Base-by-base conservation (phyloP, 306 rosid species). In the Glycine tomentella region DNA sequence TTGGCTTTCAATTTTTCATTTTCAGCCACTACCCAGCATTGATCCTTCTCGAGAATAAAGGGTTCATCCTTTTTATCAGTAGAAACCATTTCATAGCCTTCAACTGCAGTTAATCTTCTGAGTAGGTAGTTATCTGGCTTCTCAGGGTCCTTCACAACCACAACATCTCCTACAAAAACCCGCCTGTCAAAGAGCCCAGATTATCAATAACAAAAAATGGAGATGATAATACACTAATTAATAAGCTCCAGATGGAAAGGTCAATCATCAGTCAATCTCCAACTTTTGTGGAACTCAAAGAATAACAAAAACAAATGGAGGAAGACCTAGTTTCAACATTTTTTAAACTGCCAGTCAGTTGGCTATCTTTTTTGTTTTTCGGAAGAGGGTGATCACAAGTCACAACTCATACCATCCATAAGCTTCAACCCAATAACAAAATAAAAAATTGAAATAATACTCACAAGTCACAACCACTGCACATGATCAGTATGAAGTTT, bases 21-120 rank as follows among this genome's bases (percentile, higher is more conserved):
- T 82, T 96, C 99, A 64, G 97, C 92, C 85, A 89, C 79, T 48
- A 96, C 93, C 99, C 99, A 96, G 95, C 98, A 96, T 74, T 96
- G 86, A 36, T 92, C 90, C 84, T 88, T 84, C 58, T 93, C 97
- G 72, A 96, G 98, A 25, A 84, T 49, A 83, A 96, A 96, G 8
- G 98, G 86, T 79, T 93, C 91, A 11, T 93, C 98, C 49, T 92
- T 89, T 83, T 91, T 97, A 88, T 93, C 86, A 1, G 80, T 85
- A 79, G 99, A 96, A 74, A 56, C 84, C 98, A 96, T 93, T 88
- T 93, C 98, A 86, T 90, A 87, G 74, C 99, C 99, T 90, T 88
- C 98, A 67, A 86, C 53, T 0, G 99, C 99, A 84, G 97, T 87
- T 83, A 96, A 85, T 87, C 98, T 93, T 88, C 99, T 88, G 78